Percentiles rank a stretch among this genome's conserved stretches.
phyloP scores from a whole-genome alignment of 2,329 filamentous ascomycete species.

The Aspergillus hortae region DNA sequence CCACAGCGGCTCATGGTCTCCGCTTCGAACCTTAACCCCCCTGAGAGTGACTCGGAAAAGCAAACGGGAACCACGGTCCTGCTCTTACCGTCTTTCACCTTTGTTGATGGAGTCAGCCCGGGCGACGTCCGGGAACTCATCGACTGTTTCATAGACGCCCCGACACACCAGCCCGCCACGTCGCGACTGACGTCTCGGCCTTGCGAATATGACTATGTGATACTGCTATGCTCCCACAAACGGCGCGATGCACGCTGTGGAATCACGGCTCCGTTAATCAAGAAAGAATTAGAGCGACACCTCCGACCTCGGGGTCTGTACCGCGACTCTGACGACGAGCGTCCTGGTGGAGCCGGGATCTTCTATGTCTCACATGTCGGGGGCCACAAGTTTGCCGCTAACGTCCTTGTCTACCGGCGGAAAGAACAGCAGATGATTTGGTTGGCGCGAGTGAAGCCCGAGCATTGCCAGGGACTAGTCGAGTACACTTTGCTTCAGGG shows the following conservation, averaged over 20 bases:
- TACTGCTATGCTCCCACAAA: slow-evolving; percentile 84
- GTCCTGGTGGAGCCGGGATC: slow-evolving; percentile 80
- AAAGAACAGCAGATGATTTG: slow-evolving; percentile 59
- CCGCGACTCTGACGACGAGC: slow-evolving; percentile 75
- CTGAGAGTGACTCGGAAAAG: slow-evolving; percentile 10
- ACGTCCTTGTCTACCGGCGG: slow-evolving; percentile 78
- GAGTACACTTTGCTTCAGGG: slow-evolving; percentile 81
- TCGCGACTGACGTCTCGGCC: slow-evolving; percentile 47
- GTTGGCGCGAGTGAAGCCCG: slow-evolving; percentile 78
- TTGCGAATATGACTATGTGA: slow-evolving; percentile 75
- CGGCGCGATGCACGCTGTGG: slow-evolving; percentile 89
- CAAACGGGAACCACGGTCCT: slow-evolving; percentile 63
- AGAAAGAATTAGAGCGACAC: slow-evolving; percentile 77
- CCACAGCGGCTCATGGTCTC: slow-evolving; percentile 33
- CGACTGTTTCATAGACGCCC: slow-evolving; percentile 60
- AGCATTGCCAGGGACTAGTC: slow-evolving; percentile 86
- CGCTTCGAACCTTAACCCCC: slow-evolving; percentile 30
- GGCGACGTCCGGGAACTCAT: slow-evolving; percentile 63
- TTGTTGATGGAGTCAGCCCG: slow-evolving; percentile 74
- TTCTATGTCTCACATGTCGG: slow-evolving; percentile 93
- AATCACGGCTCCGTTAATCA: slow-evolving; percentile 77
- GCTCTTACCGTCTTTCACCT: slow-evolving; percentile 75
- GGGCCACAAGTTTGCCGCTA: slow-evolving; percentile 90
- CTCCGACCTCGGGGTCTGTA: slow-evolving; percentile 74
- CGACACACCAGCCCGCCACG: slow-evolving; percentile 54